Percentiles rank a stretch among this genome's conserved stretches.
phyloP scores from a whole-genome alignment of 179 eudicot species.

The Vitellaria paradoxa region DNA sequence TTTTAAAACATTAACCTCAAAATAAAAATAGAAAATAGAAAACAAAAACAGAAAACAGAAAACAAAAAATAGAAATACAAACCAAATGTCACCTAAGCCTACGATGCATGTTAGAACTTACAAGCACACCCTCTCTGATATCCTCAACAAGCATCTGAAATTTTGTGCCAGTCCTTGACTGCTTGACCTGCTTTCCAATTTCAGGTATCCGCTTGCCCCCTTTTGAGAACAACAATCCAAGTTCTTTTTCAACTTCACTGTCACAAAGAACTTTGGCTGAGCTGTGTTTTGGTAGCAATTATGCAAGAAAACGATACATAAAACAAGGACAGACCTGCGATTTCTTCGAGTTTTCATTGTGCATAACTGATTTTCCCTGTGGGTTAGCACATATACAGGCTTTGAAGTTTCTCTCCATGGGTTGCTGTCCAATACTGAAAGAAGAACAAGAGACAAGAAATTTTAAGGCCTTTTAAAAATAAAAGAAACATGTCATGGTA shows the following conservation, averaged over 20 bases:
- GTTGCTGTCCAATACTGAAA: constrained; percentile 74
- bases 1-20: no score
- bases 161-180: constrained; percentile 45
- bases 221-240: constrained; percentile 80
- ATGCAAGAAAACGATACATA: neutral
- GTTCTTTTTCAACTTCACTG: constrained; percentile 97
- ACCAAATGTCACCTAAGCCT: no score
- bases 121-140: constrained; percentile 88
- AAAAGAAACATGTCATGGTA: neutral
- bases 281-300: neutral
- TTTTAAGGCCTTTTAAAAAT: neutral
- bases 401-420: constrained; percentile 90
- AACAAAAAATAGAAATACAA: no score
- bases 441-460: neutral
- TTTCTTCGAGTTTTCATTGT: constrained; percentile 95
- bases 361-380: constrained; percentile 83
- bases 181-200: constrained; percentile 53
- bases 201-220: constrained; percentile 50
- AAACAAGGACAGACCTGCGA: constrained; percentile 58
- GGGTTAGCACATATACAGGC: constrained; percentile 88
- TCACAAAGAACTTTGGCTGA: constrained; percentile 17
- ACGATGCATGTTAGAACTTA: no score
- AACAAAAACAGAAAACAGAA: no score
- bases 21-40: no score
- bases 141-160: constrained; percentile 96